Base-by-base conservation (phyloP, 148 eudicot species). In the Talinum fruticosum region DNA sequence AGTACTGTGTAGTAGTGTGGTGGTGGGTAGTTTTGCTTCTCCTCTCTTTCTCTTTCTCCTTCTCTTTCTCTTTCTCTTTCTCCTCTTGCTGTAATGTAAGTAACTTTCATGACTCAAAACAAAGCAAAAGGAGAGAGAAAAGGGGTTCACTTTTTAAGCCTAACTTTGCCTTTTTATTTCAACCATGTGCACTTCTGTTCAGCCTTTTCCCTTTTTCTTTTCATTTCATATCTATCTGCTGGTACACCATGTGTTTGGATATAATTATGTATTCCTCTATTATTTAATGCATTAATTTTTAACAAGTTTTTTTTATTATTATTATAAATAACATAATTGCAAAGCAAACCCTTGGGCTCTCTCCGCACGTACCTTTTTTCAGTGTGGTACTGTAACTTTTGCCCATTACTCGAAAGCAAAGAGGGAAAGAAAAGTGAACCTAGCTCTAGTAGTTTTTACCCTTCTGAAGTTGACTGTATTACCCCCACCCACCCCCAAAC, bases 171-270 rank as follows among this genome's bases (percentile, higher is more conserved):
- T 78, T 37, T 57, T 29, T 44, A 71, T 70, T 64, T 72, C 72
- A 72, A 79, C 76, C 81, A 79, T 79, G 81, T 79, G 81, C 76
- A 41, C 51, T 28, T 72, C 81, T 79, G 81, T 12, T 49, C 72
- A 72, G 38, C 81, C 72, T 79, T 76, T 75, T 13, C 21, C 64
- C 73, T 79, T 45, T 26, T 34, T 35, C 30, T 69, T 33, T 34
- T 16, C 45, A 33, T n/a, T 69, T 49, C 16, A 26, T 30, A 78
- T 66, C 76, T 61, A 51, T 73, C 77, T 73, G 44, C 82, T 79
- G 77, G 73, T 79, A 79, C 77, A 73, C 73, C 82, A 79, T 79
- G 82, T 79, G 77, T 79, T 79, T 66, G 53, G 77, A 79, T 79
- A 73, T 79, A 73, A 79, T 79, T 73, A 79, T 79, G 77, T 66